Evolutionary conservation across 2,329 filamentous ascomycete genomes (phyloP).

Genomic region (Apiospora arundinis): DNA sequence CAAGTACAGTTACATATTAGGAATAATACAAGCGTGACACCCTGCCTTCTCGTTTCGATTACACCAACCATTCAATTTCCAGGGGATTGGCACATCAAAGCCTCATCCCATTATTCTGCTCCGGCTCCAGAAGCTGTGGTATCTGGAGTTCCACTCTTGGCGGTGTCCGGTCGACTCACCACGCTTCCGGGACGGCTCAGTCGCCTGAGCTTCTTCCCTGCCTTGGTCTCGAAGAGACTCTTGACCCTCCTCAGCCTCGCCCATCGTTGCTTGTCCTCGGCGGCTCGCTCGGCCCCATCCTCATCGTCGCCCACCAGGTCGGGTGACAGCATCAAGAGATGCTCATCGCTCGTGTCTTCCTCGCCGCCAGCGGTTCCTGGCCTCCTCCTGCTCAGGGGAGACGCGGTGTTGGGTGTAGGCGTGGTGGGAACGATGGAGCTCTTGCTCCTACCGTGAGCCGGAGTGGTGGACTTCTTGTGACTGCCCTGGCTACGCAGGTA

Average conservation of each 20-base stretch:
- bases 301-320: constrained; percentile 39
- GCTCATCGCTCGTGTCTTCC: not conserved
- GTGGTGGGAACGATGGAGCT: constrained; percentile 26
- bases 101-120: not conserved
- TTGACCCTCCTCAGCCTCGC: constrained; percentile 73
- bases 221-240: constrained; percentile 73
- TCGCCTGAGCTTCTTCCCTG: constrained; percentile 55
- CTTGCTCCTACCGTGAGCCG: constrained; percentile 40
- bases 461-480: constrained; percentile 39
- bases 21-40: not conserved
- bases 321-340: constrained; percentile 24
- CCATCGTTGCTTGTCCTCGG: constrained; percentile 76
- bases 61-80: not conserved
- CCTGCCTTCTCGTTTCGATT: not conserved
- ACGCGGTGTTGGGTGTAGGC: not conserved
- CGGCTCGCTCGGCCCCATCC: constrained; percentile 56
- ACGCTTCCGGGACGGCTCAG: not conserved
- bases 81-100: not conserved
- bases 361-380: not conserved
- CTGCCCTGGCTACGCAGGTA: constrained; percentile 50
- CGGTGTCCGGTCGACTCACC: not conserved
- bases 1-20: constrained; percentile 5
- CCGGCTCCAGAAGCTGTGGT: not conserved
- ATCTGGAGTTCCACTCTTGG: not conserved
- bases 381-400: not conserved